These are phyloP conservation scores for Schizochytrium sp. DNA, from an alignment of 108 stramenopile genomes.

Conservation along the genomic window DNA sequence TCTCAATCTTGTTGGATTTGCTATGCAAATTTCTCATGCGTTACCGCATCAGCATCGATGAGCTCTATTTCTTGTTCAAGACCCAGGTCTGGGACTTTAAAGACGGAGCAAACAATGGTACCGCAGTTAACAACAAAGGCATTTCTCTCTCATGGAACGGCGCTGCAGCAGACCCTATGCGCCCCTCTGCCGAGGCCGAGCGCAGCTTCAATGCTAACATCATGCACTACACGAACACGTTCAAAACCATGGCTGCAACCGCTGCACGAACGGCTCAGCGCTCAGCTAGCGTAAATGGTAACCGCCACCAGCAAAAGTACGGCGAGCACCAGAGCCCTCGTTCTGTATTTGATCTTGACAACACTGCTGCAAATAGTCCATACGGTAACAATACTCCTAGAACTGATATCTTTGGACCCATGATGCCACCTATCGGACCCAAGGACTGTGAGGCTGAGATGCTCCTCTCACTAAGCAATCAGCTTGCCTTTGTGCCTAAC, in stretches of 20 bases:
- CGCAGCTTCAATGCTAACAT: constrained; percentile 37
- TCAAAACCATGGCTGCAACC: constrained; percentile 12
- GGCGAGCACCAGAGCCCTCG: neutral
- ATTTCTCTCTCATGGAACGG: neutral
- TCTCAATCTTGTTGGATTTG: constrained; percentile 33
- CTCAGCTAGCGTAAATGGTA: no score
- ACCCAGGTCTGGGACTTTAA: constrained; percentile 59
- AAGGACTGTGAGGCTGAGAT: neutral
- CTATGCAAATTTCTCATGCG: constrained; percentile 40
- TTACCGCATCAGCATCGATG: constrained; percentile 35
- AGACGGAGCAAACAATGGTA: neutral
- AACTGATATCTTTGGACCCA: neutral
- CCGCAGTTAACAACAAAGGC: neutral
- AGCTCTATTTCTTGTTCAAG: constrained; percentile 47
- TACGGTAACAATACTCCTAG: no score
- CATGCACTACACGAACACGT: constrained; percentile 49
- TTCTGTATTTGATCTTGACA: neutral
- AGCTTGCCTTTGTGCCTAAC: constrained; percentile 42
- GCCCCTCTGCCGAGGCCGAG: constrained; percentile 51
- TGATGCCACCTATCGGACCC: neutral
- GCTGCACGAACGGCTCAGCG: neutral
- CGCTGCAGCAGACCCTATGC: constrained; percentile 18
- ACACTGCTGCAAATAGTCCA: no score
- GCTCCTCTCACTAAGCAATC: neutral
- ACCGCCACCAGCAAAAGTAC: no score